phyloP scores from a whole-genome alignment of 306 rosid species.

The Prunus mira region DNA sequence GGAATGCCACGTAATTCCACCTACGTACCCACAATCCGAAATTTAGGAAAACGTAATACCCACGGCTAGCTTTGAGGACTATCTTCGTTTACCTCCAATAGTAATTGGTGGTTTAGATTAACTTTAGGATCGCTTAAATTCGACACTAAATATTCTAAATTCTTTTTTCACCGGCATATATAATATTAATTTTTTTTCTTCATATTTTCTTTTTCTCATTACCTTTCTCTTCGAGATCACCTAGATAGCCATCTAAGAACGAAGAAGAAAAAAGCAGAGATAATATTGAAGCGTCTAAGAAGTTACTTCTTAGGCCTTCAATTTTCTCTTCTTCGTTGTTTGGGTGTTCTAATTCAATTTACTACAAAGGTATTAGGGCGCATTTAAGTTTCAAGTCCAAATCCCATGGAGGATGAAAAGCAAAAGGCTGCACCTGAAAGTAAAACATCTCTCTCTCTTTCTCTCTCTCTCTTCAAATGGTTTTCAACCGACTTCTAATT shows the following conservation, averaged over 20 bases:
- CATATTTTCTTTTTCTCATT: not conserved
- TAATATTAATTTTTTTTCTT: too few relatives aligned
- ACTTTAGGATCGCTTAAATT: not conserved
- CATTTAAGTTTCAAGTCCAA: not conserved
- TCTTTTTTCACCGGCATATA: not conserved
- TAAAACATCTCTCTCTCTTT: not conserved
- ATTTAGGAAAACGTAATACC: not conserved
- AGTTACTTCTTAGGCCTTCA: not conserved
- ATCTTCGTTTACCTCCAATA: not conserved
- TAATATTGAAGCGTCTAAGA: not conserved
- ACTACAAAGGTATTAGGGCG: not conserved
- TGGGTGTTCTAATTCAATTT: not conserved
- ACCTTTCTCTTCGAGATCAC: not conserved
- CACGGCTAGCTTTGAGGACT: not conserved
- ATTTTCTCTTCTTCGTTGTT: not conserved
- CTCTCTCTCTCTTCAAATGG: not conserved
- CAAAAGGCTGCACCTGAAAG: not conserved
- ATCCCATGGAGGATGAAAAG: not conserved
- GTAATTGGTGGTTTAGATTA: constrained; percentile 4
- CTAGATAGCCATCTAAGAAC: not conserved
- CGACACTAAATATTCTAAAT: not conserved
- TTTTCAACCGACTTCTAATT: not conserved
- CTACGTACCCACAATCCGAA: not conserved
- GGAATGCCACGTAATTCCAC: not conserved
- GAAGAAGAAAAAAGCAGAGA: not conserved